Base-by-base conservation (phyloP, 2,329 filamentous ascomycete species). In the Aspergillus nomiae region DNA sequence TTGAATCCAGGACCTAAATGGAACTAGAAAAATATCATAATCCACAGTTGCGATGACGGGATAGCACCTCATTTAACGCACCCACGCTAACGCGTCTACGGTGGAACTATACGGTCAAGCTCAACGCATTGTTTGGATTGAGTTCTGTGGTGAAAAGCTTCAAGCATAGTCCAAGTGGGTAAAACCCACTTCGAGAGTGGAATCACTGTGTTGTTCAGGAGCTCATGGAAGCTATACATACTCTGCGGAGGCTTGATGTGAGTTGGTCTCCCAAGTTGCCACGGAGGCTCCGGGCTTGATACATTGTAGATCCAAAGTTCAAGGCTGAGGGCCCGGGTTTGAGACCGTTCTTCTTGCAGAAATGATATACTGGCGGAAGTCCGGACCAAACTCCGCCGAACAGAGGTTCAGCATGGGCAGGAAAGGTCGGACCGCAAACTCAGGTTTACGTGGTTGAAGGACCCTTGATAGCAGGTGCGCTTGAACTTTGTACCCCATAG, bases 291-390 rank as follows among this genome's bases (percentile, higher is more conserved):
- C n/a, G n/a, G 14, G 16, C 7, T 21, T 32, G 21, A 16, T 41
- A 9, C 19, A 34, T 54, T 21, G 4, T 21, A 12, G 30, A 10
- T 55, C 2, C 24, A 38, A 36, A 16, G 24, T 55, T 26, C 34
- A 55, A 26, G 32, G 16, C 51, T 55, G 51, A 38, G n/a, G 1
- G 11, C 6, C 12, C 5, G 32, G 21, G 11, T 38, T n/a, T 55
- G n/a, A 11, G 45, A 41, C 34, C 46, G 60, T 46, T 51, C 60
- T 53, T n/a, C n/a, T 43, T 61, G 43, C 12, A 61, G 60, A 51
- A 58, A 58, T 54, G 60, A 61, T 61, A 46, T 43, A 43, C 60
- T 57, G 32, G 30, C 57, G 57, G 57, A 38, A 38, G 30, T 41
- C 57, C 46, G 57, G 32, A 21, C 30, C 32, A n/a, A 38, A 28